Percentiles rank a stretch among this genome's conserved stretches.
phyloP scores from a whole-genome alignment of 306 rosid genomes.

The Begonia loranthoides region DNA sequence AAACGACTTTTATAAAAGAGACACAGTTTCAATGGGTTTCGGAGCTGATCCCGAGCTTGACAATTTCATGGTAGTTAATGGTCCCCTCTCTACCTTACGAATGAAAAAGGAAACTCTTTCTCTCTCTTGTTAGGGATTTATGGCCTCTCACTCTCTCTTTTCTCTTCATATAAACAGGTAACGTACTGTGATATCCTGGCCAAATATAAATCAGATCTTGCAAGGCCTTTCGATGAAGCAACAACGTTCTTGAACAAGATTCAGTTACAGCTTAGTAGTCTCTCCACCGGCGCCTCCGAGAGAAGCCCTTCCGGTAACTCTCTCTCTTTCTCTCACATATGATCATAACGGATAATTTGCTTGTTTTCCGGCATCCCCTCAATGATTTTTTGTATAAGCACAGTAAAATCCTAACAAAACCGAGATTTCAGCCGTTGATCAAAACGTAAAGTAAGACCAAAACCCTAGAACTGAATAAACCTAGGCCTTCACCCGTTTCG shows the following conservation, averaged over 20 bases:
- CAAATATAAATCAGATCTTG: conserved; percentile 77
- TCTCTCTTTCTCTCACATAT: background rate
- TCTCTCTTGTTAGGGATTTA: background rate
- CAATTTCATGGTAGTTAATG: conserved; percentile 74
- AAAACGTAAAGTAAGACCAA: too few species aligned
- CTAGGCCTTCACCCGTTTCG: too few species aligned
- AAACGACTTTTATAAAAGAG: conserved; percentile 40
- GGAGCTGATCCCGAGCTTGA: conserved; percentile 99
- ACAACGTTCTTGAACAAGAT: conserved; percentile 76
- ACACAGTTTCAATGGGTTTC: conserved; percentile 64
- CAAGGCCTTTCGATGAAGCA: conserved; percentile 88
- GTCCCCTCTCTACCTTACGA: conserved; percentile 16
- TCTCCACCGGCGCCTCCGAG: conserved; percentile 47
- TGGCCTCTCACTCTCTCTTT: background rate
- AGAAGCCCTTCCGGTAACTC: conserved; percentile 59
- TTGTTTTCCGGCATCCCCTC: too few species aligned
- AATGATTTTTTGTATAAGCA: too few species aligned
- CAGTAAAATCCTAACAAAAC: too few species aligned
- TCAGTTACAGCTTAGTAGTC: conserved; percentile 61
- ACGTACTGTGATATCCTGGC: conserved; percentile 71
- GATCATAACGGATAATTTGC: too few species aligned
- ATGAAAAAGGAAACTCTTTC: background rate
- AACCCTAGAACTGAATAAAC: too few species aligned
- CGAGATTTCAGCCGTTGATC: too few species aligned
- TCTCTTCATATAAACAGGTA: conserved; percentile 29